Percentiles rank a stretch among this genome's conserved stretches.
These are phyloP conservation scores for Camellia oleifera DNA, from an alignment of 179 eudicot species.

Conservation along the genomic window DNA sequence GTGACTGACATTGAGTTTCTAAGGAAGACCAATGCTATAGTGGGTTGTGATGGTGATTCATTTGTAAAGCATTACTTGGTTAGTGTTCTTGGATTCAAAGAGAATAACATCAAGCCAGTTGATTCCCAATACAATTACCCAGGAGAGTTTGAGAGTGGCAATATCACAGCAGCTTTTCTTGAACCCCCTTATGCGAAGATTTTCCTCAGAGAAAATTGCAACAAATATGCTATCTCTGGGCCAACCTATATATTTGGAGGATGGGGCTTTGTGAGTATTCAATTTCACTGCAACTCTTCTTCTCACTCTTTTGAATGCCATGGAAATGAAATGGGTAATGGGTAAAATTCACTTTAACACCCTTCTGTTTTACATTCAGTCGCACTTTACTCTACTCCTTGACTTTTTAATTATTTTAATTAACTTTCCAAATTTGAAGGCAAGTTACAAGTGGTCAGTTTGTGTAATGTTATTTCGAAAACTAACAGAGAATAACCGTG, in stretches of 20 bases:
- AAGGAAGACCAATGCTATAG: conserved; percentile 23
- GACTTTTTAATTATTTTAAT: too few species aligned
- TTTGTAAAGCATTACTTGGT: conserved; percentile 31
- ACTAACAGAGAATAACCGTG: too few species aligned
- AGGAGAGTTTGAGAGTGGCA: conserved; percentile 22
- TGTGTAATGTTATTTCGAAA: too few species aligned
- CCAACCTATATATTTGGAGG: conserved; percentile 40
- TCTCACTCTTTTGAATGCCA: too few species aligned
- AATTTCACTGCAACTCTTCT: background rate
- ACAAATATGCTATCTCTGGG: conserved; percentile 23
- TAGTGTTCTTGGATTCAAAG: conserved; percentile 16
- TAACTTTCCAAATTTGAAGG: too few species aligned
- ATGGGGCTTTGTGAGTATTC: conserved; percentile 46
- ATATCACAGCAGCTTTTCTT: conserved; percentile 43
- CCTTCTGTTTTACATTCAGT: too few species aligned
- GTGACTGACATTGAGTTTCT: conserved; percentile 30
- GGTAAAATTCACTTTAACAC: too few species aligned
- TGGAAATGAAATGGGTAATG: too few species aligned
- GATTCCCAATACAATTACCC: conserved; percentile 21
- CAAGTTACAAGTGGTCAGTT: too few species aligned
- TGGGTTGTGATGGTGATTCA: conserved; percentile 48
- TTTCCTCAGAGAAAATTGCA: conserved; percentile 31
- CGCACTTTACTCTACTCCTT: too few species aligned
- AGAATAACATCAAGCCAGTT: conserved; percentile 22
- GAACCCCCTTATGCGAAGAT: conserved; percentile 44